phyloP scores from a whole-genome alignment of 2,329 filamentous ascomycete genomes.

The Penicillium crustosum region DNA sequence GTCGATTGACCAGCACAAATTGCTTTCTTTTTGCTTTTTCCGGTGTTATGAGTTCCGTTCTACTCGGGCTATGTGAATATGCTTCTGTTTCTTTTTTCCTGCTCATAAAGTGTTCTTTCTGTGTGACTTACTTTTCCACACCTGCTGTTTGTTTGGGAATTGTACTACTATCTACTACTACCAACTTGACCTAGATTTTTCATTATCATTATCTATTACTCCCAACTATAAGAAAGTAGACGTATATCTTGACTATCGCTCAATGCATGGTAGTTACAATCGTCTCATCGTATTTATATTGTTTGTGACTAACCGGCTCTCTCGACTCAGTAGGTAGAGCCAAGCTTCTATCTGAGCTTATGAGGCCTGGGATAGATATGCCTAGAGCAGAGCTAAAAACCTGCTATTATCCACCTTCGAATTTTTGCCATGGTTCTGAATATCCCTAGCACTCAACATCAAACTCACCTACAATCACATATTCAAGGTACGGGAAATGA shows the following conservation, averaged over 20 bases:
- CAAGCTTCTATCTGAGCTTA: background rate
- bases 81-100: background rate
- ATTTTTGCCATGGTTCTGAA: background rate
- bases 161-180: constrained; percentile 12
- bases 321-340: no score
- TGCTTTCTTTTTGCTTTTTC: background rate
- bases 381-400: background rate
- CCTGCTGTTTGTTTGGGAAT: background rate
- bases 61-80: constrained; percentile 12
- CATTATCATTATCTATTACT: background rate
- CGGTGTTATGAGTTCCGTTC: background rate
- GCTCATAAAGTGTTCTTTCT: background rate
- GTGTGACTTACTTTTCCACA: constrained; percentile 3
- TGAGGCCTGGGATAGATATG: background rate
- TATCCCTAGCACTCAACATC: no score
- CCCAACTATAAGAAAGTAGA: background rate
- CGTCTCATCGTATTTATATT: background rate
- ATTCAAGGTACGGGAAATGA: background rate
- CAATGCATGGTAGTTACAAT: background rate
- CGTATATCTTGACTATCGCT: background rate
- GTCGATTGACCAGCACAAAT: constrained; percentile 7
- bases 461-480: background rate
- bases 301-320: background rate
- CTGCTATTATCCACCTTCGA: background rate
- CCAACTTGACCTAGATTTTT: background rate